phyloP scores from a whole-genome alignment of 2,329 filamentous ascomycete species.

The Xylariaceae sp. region DNA sequence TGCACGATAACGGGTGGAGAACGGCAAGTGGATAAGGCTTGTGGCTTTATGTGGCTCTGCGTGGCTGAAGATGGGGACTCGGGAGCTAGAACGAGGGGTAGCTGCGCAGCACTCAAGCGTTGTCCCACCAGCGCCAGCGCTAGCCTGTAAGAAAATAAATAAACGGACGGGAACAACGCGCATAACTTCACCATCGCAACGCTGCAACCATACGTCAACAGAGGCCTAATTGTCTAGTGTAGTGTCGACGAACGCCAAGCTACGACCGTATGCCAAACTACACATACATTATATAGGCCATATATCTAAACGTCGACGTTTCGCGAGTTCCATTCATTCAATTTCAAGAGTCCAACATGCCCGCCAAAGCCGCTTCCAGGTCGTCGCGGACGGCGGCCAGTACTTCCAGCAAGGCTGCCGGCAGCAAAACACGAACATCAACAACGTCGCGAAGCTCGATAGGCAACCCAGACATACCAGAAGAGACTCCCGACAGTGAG shows the following conservation, averaged over 20 bases:
- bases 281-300: neutral
- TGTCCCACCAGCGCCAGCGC: slow-evolving; percentile 21
- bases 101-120: slow-evolving; percentile 2
- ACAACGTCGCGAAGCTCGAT: slow-evolving; percentile 45
- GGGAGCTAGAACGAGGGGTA: slow-evolving; percentile 1
- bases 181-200: neutral
- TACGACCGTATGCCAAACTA: neutral
- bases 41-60: slow-evolving; percentile 3
- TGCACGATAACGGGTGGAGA: slow-evolving; percentile 10
- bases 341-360: slow-evolving; percentile 37
- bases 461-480: slow-evolving; percentile 50
- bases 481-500: slow-evolving; percentile 64
- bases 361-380: slow-evolving; percentile 43
- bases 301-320: neutral
- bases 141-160: slow-evolving; percentile 9
- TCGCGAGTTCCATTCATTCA: neutral
- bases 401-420: slow-evolving; percentile 38
- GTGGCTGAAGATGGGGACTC: neutral
- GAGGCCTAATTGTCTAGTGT: neutral
- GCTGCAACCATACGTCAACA: neutral
- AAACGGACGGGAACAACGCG: neutral
- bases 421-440: slow-evolving; percentile 38
- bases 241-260: neutral
- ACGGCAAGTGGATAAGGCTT: neutral
- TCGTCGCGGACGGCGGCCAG: slow-evolving; percentile 43